Conservation (phyloP, 345 rosid species). For the Melastoma malabathricum region DNA sequence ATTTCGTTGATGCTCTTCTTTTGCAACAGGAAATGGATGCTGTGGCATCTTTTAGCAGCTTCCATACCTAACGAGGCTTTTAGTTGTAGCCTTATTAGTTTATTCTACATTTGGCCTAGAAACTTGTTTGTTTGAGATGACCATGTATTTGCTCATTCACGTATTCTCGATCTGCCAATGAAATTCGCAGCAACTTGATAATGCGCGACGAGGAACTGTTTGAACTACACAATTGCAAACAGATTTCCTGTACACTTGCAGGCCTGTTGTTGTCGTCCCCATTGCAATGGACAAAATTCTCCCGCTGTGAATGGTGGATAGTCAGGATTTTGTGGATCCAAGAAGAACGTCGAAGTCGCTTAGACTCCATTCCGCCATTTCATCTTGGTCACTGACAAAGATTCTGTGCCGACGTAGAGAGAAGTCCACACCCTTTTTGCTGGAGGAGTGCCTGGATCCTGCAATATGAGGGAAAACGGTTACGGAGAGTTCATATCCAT, state of each 20-base stretch:
- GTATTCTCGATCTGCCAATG: no score
- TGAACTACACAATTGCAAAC: no score
- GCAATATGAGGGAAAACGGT: conserved; percentile 5
- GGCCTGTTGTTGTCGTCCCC: no score
- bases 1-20: conserved; percentile 82
- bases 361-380: conserved; percentile 48
- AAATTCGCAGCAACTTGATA: no score
- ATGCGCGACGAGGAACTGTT: no score
- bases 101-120: no score
- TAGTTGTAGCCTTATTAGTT: not conserved
- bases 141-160: no score
- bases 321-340: conserved; percentile 5
- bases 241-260: no score
- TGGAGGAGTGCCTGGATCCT: conserved; percentile 51
- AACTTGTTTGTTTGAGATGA: no score
- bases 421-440: conserved; percentile 67
- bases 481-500: no score
- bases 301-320: not conserved
- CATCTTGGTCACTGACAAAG: conserved; percentile 25
- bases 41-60: conserved; percentile 54
- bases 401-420: conserved; percentile 53
- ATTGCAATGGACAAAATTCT: no score
- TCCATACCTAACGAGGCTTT: conserved; percentile 7
- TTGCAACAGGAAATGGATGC: conserved; percentile 95
- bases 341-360: conserved; percentile 44